Evolutionary conservation across 2,329 filamentous ascomycete genomes (phyloP).

Genomic region (Nigrospora sphaerica): DNA sequence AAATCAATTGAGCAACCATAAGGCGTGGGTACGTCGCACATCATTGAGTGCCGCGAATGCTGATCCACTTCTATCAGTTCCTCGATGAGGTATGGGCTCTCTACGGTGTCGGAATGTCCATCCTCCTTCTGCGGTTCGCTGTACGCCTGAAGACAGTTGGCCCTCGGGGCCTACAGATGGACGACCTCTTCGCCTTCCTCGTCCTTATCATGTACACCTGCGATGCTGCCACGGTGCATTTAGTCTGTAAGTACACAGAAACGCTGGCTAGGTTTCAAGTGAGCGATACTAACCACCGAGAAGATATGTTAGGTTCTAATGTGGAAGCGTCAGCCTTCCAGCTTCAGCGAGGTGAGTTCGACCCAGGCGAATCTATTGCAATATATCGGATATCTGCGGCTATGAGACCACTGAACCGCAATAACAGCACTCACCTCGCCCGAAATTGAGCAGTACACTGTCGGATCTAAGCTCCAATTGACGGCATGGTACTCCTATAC

Average conservation of each 20-base stretch:
- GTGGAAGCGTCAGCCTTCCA: no score
- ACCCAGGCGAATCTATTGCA: constrained; percentile 17
- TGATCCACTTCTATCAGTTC: no score
- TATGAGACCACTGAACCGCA: no score
- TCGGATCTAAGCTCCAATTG: constrained; percentile 17
- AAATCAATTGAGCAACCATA: no score
- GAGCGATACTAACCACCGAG: no score
- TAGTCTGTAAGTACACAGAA: no score
- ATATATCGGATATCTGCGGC: no score
- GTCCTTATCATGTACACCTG: constrained; percentile 28
- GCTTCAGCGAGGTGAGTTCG: no score
- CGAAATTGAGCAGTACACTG: constrained; percentile 18
- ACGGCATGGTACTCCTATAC: constrained; percentile 33
- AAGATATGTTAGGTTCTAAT: no score
- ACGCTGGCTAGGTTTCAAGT: no score
- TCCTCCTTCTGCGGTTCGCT: constrained; percentile 30
- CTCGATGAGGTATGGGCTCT: constrained; percentile 33
- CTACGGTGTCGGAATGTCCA: constrained; percentile 28
- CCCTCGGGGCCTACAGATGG: constrained; percentile 30
- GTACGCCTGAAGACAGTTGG: constrained; percentile 30
- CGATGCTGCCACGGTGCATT: neutral
- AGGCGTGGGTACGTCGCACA: no score
- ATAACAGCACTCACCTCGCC: constrained; percentile 20
- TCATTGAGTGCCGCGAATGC: no score
- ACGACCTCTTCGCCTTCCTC: constrained; percentile 33